Percentiles rank a stretch among this genome's conserved stretches.
These are phyloP conservation scores for Albatrellus ellisii DNA, from an alignment of 768 basidiomycete genomes.

Conservation along the genomic window DNA sequence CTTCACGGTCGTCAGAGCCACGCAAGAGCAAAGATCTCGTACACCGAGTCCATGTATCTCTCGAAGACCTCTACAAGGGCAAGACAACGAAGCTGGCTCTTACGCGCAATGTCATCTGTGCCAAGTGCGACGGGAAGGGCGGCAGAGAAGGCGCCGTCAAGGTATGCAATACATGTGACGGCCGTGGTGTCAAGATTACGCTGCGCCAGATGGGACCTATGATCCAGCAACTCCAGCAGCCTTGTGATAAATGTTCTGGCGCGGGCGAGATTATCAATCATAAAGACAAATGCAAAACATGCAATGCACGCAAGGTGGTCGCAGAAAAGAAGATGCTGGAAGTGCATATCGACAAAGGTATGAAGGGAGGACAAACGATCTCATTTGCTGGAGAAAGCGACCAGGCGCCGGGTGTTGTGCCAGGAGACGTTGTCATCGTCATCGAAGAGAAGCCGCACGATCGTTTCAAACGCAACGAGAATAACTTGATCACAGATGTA, in stretches of 20 bases:
- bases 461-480: slow-evolving; percentile 77
- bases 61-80: slow-evolving; percentile 98
- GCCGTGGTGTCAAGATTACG: slow-evolving; percentile 83
- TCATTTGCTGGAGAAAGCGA: slow-evolving; percentile 85
- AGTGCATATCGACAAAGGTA: slow-evolving; percentile 96
- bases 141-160: slow-evolving; percentile 95
- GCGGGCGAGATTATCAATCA: slow-evolving; percentile 91
- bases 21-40: slow-evolving; percentile 98
- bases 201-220: slow-evolving; percentile 98
- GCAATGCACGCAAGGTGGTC: slow-evolving; percentile 91
- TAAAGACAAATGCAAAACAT: slow-evolving; percentile 84
- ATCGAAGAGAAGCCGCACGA: slow-evolving; percentile 90
- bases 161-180: slow-evolving; percentile 63
- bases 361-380: slow-evolving; percentile 90
- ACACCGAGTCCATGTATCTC: slow-evolving; percentile 89
- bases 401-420: slow-evolving; percentile 76
- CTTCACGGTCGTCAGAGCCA: slow-evolving; percentile 44
- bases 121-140: slow-evolving; percentile 90
- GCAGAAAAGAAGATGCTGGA: slow-evolving; percentile 96
- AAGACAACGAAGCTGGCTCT: slow-evolving; percentile 97
- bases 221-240: slow-evolving; percentile 97
- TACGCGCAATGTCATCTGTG: slow-evolving; percentile 88
- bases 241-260: slow-evolving; percentile 87
- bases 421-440: slow-evolving; percentile 92
- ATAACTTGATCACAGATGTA: slow-evolving; percentile 75